Evolutionary conservation across 805 yeast genomes (phyloP), one percentile per base, ranked within the genome.

Genomic region (Saccharomycopsis fermentans): DNA sequence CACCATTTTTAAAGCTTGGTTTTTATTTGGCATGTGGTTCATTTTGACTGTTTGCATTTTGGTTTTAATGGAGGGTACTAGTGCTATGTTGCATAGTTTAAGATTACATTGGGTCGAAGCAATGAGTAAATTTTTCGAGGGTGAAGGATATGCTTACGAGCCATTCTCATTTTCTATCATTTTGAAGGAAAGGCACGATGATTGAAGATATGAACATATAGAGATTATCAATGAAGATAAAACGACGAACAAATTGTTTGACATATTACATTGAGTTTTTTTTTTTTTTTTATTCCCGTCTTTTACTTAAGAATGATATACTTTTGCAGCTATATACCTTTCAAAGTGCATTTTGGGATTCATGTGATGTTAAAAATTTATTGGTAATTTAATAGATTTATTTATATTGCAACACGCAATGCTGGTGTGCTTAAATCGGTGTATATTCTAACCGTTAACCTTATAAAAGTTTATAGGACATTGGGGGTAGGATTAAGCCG

Each of bases 31-130:
- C 24, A 83, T 94, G 86, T 94, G 99, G 99, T 90, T 94, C 70
- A 81, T 81, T 2, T 76, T 94, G 62, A 92, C 99, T 0, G 92
- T 91, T 27, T 86, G 89, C 67, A 90, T 94, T 65, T 78, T 94
- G 68, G 98, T 94, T 14, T 76, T 87, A 56, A 94, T 94, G 99
- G 99, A 94, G 73, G 99, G 99, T 60, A 94, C 99, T 0, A 90
- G 97, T 27, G 99, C 99, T 37, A 94, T 94, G 99, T 80, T 94
- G 69, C 99, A 94, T 73, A 87, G 97, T n/a, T 80, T 94, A 69
- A 88, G 99, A 78, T 80, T 94, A 69, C 99, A 94, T 71, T 94
- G 99, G 99, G 99, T 94, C 63, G 99, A 94, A 75, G 86, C 97
- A 29, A 94, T 94, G 99, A 90, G 97, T 62, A 94, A 94, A 76